Evolutionary conservation across 1,139 yeast species (phyloP).

Genomic region (Debaryomycetaceae sp.): DNA sequence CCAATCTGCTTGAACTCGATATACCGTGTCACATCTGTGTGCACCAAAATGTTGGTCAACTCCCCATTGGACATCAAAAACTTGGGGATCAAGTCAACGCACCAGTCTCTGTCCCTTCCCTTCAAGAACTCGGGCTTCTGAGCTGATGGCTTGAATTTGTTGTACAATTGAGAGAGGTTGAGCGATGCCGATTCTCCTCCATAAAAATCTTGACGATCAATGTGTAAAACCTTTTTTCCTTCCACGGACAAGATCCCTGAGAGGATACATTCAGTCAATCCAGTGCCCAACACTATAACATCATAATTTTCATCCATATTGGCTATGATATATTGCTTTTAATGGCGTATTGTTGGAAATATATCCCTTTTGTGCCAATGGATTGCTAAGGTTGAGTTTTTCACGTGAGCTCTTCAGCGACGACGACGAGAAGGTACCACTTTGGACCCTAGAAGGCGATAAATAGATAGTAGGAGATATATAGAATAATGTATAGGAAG

Average conservation of each 20-base stretch:
- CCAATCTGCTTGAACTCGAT: conserved; percentile 94
- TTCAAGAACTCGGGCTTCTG: conserved; percentile 67
- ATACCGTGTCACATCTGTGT: conserved; percentile 93
- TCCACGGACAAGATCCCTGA: conserved; percentile 94
- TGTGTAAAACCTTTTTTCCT: conserved; percentile 86
- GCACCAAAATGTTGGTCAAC: conserved; percentile 88
- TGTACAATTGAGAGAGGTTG: conserved; percentile 59
- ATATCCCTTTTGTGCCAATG: conserved; percentile 1
- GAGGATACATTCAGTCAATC: conserved; percentile 92
- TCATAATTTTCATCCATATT: conserved; percentile 94
- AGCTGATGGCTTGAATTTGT: conserved; percentile 64
- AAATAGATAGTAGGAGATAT: too few relatives aligned
- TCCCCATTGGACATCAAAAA: conserved; percentile 98
- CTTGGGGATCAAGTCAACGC: conserved; percentile 94
- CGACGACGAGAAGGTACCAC: background rate
- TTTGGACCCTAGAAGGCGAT: too few relatives aligned
- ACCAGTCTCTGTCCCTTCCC: conserved; percentile 97
- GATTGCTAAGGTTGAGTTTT: background rate
- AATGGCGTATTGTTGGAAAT: background rate
- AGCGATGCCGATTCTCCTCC: conserved; percentile 81
- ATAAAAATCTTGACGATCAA: conserved; percentile 93
- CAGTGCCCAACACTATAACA: conserved; percentile 60
- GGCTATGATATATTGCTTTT: background rate
- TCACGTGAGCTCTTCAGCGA: background rate
- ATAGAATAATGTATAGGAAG: too few relatives aligned